Evolutionary conservation across 2,329 filamentous ascomycete genomes (phyloP).

Genomic region (Piedraia hortae): DNA sequence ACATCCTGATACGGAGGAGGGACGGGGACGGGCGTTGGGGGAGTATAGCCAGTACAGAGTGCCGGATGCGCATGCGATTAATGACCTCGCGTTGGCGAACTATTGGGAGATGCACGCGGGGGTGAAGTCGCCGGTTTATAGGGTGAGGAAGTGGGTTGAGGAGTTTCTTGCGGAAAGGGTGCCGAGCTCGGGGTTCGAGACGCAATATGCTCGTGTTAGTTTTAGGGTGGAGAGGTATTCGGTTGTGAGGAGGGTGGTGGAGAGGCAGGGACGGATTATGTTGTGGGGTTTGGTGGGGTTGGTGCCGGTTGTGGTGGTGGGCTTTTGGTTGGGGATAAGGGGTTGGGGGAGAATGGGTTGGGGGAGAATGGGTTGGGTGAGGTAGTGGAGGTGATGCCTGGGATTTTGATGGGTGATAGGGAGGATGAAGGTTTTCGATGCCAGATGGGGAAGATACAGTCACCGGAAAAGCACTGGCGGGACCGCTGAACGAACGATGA

Average conservation of each 20-base stretch:
- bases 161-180: slow-evolving; percentile 53
- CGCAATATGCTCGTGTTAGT: slow-evolving; percentile 74
- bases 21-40: slow-evolving; percentile 25
- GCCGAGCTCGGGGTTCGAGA: slow-evolving; percentile 61
- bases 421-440: too few species aligned
- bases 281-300: slow-evolving; percentile 21
- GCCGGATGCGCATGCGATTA: slow-evolving; percentile 66
- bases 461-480: too few species aligned
- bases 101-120: slow-evolving; percentile 82
- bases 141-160: slow-evolving; percentile 60
- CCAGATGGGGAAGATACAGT: too few species aligned
- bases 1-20: slow-evolving; percentile 21
- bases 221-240: slow-evolving; percentile 85
- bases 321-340: too few species aligned
- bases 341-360: too few species aligned
- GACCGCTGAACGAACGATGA: too few species aligned
- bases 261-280: slow-evolving; percentile 32
- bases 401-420: too few species aligned
- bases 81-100: slow-evolving; percentile 70
- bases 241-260: slow-evolving; percentile 43
- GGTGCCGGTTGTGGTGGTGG: slow-evolving; percentile 8
- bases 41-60: slow-evolving; percentile 50
- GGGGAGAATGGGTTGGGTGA: too few species aligned
- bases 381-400: too few species aligned
- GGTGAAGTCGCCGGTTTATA: slow-evolving; percentile 51